Evolutionary conservation across 148 eudicot species (phyloP).

Genomic region (Camellia sinensis): DNA sequence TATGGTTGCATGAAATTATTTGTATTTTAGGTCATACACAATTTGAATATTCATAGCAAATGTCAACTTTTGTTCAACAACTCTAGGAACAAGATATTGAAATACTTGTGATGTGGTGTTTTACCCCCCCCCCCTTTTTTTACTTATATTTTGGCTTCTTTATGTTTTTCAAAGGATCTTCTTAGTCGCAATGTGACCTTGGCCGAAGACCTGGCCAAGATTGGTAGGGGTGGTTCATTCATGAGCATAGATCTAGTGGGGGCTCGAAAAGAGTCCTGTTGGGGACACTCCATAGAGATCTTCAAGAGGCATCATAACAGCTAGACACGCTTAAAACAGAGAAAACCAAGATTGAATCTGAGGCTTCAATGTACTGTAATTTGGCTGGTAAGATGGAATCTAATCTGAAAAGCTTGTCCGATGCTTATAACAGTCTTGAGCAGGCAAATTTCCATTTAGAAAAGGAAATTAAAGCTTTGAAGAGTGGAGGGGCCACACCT

Average conservation of each 20-base stretch:
- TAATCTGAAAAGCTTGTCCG: constrained; percentile 83
- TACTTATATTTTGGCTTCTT: neutral
- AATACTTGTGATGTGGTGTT: neutral
- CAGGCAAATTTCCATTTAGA: constrained; percentile 66
- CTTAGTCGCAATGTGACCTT: constrained; percentile 69
- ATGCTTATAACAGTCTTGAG: constrained; percentile 91
- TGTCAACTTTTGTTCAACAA: neutral
- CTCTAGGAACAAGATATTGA: neutral
- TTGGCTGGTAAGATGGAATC: constrained; percentile 73
- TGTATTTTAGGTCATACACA: neutral
- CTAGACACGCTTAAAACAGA: constrained; percentile 64
- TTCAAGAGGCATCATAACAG: constrained; percentile 60
- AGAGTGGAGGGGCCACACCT: constrained; percentile 45
- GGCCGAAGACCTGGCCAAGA: constrained; percentile 75
- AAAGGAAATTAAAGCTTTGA: constrained; percentile 54
- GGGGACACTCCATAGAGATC: constrained; percentile 69
- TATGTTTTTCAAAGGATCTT: constrained; percentile 57
- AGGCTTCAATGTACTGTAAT: constrained; percentile 50
- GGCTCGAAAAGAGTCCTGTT: constrained; percentile 65
- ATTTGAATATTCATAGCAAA: neutral
- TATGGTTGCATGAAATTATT: constrained; percentile 7
- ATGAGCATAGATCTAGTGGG: constrained; percentile 49
- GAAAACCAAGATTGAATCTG: constrained; percentile 64
- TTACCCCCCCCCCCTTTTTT: neutral
- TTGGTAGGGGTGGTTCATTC: constrained; percentile 41